Percentiles rank a stretch among this genome's conserved stretches.
Conservation (phyloP, 805 yeast species). For the Scheffersomyces stipitis region DNA sequence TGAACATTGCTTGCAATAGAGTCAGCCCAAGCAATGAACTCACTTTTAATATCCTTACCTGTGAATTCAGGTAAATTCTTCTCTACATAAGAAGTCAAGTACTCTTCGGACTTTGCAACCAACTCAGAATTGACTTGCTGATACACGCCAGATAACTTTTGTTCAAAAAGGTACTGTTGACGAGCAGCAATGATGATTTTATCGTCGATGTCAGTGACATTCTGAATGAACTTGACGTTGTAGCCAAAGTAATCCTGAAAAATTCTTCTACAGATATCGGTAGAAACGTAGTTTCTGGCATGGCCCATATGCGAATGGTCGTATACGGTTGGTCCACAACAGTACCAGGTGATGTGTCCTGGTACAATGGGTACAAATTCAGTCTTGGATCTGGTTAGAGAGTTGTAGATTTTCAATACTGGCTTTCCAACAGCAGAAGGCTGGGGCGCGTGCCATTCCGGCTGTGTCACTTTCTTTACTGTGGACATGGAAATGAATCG, state of each 20-base stretch:
- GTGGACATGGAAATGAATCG: constrained; percentile 8
- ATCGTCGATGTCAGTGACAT: constrained; percentile 98
- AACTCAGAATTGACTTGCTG: constrained; percentile 35
- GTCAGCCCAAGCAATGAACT: constrained; percentile 53
- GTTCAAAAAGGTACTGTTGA: constrained; percentile 76
- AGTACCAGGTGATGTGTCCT: constrained; percentile 84
- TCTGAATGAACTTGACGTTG: constrained; percentile 84
- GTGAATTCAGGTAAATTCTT: constrained; percentile 53
- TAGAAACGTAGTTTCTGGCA: constrained; percentile 94
- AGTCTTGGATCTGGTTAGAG: constrained; percentile 78
- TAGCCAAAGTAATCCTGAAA: constrained; percentile 90
- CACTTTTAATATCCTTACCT: constrained; percentile 22
- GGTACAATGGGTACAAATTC: constrained; percentile 70
- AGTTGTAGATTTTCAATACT: constrained; percentile 67
- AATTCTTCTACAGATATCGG: constrained; percentile 88
- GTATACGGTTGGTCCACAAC: constrained; percentile 98
- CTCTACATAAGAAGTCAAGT: constrained; percentile 49
- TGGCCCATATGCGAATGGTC: constrained; percentile 98
- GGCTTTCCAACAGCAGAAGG: constrained; percentile 20
- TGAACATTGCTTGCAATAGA: constrained; percentile 46
- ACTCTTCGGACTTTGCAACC: constrained; percentile 36
- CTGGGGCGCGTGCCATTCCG: constrained; percentile 32
- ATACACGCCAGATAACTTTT: constrained; percentile 41
- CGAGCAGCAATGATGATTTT: constrained; percentile 94
- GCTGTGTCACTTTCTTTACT: constrained; percentile 36